These are phyloP conservation scores for Uronychia setigera DNA, from an alignment of 73 alveolate genomes.

Conservation along the genomic window DNA sequence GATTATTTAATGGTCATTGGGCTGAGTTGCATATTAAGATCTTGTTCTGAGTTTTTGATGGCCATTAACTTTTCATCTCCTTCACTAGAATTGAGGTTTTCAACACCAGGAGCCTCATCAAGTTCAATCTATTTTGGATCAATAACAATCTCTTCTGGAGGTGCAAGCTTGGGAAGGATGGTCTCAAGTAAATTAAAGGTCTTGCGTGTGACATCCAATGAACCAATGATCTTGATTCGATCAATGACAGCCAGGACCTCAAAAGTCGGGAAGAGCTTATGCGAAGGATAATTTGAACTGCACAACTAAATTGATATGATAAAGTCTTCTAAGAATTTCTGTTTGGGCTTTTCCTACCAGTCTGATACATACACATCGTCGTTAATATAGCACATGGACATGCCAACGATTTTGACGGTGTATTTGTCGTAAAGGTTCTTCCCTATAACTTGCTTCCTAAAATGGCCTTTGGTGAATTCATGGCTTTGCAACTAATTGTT, in stretches of 20 bases:
- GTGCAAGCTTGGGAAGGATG: neutral
- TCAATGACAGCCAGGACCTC: neutral
- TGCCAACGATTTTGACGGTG: too few relatives aligned
- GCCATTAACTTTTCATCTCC: neutral
- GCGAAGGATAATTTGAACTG: neutral
- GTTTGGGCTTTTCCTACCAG: too few relatives aligned
- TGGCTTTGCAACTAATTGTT: too few relatives aligned
- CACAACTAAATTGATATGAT: neutral
- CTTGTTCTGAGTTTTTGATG: too few relatives aligned
- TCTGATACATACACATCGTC: too few relatives aligned
- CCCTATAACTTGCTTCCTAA: too few relatives aligned
- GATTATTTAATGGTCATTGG: too few relatives aligned
- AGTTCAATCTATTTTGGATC: neutral
- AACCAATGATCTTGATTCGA: neutral
- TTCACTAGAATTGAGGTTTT: neutral
- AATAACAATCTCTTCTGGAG: neutral
- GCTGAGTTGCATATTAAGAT: too few relatives aligned
- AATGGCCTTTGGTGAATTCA: too few relatives aligned
- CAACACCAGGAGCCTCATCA: neutral
- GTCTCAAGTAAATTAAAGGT: neutral
- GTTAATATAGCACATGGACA: too few relatives aligned
- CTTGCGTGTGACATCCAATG: neutral
- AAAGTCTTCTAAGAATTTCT: too few relatives aligned
- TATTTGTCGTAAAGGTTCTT: too few relatives aligned
- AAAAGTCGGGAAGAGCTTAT: neutral